A percentile compares a stretch with the other conserved stretches of the same genome.
These are phyloP conservation scores for Pascua sp. DNA, from an alignment of 1,284 basidiomycete genomes.

Conservation along the genomic window DNA sequence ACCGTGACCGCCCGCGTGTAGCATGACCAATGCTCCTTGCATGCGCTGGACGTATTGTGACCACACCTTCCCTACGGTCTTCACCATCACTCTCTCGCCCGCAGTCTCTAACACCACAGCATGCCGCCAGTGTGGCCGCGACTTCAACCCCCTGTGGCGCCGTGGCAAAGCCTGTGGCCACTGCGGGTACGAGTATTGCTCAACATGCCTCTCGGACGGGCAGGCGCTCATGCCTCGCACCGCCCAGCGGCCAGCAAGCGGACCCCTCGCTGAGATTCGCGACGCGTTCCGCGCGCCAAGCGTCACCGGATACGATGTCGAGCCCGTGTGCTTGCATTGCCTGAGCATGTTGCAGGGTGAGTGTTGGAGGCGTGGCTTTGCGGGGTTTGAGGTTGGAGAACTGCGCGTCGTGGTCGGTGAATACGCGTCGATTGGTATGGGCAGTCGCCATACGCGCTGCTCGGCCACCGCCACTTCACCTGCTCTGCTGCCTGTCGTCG, in stretches of 20 bases:
- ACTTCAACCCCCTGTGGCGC: constrained; percentile 45
- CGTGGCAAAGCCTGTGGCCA: constrained; percentile 43
- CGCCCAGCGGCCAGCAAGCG: constrained; percentile 8
- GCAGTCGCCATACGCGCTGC: too few species aligned
- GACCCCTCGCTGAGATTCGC: constrained; percentile 23
- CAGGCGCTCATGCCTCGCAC: constrained; percentile 48
- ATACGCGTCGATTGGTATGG: too few species aligned
- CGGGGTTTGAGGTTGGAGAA: neutral
- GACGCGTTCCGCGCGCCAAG: constrained; percentile 23
- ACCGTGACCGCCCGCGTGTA: too few species aligned
- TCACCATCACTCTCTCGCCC: too few species aligned
- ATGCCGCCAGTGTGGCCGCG: constrained; percentile 44
- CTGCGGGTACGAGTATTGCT: constrained; percentile 49
- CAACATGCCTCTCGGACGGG: constrained; percentile 38
- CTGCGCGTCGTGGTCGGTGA: too few species aligned
- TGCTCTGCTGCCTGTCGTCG: too few species aligned
- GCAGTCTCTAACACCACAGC: constrained; percentile 24
- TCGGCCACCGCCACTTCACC: too few species aligned
- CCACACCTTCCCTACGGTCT: too few species aligned
- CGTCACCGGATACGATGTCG: constrained; percentile 43
- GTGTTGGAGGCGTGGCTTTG: constrained; percentile 7
- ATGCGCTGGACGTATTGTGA: too few species aligned
- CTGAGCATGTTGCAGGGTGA: constrained; percentile 46
- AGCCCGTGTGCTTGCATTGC: constrained; percentile 44
- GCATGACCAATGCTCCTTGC: too few species aligned